Evolutionary conservation across 2,329 filamentous ascomycete species (phyloP).

Genomic region (Alternaria sp.): DNA sequence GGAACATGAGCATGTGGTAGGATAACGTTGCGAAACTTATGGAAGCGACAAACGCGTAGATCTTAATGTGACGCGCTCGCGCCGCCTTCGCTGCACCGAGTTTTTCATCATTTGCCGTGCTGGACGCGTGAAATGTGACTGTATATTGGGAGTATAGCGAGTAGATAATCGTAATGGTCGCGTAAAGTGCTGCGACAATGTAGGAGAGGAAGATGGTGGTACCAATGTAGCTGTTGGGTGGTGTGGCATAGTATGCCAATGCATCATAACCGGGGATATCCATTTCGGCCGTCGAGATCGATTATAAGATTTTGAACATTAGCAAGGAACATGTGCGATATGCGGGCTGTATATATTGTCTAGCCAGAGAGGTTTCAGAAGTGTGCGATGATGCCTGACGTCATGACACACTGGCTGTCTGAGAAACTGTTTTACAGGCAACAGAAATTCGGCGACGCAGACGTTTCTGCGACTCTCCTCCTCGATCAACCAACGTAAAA

Average conservation of each 20-base stretch:
- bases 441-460: slow-evolving; percentile 23
- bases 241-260: slow-evolving; percentile 26
- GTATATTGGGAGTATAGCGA: slow-evolving; percentile 34
- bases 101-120: slow-evolving; percentile 8
- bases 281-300: slow-evolving; percentile 13
- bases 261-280: slow-evolving; percentile 11
- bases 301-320: slow-evolving; percentile 3
- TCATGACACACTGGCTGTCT: slow-evolving; percentile 41
- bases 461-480: slow-evolving; percentile 14
- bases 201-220: slow-evolving; percentile 43
- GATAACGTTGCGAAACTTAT: slow-evolving; percentile 41
- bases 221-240: slow-evolving; percentile 43
- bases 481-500: neutral
- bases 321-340: neutral
- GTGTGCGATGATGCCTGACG: slow-evolving; percentile 36
- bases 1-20: slow-evolving; percentile 45
- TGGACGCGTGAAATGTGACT: neutral
- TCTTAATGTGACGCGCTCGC: slow-evolving; percentile 36
- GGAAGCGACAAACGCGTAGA: slow-evolving; percentile 37
- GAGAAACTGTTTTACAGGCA: slow-evolving; percentile 20
- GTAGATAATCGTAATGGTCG: slow-evolving; percentile 26
- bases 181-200: slow-evolving; percentile 38
- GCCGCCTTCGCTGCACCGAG: slow-evolving; percentile 24
- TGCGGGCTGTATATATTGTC: neutral
- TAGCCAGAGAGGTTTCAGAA: slow-evolving; percentile 5